Conservation (phyloP, 2,329 filamentous ascomycete species). For the Trichophyton simii region DNA sequence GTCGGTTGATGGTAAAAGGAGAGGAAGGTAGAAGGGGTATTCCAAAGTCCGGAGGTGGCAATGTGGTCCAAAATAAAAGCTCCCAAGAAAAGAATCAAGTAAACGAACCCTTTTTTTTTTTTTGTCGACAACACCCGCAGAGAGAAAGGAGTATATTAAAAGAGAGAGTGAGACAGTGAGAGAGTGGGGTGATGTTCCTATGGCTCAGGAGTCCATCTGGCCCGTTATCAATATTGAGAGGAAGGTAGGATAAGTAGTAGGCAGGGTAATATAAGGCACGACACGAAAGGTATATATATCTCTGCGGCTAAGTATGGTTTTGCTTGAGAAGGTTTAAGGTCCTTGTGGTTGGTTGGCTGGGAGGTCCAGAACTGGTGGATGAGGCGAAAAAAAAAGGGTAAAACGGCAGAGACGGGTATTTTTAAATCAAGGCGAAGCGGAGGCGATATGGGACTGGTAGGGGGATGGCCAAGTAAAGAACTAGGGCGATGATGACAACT, state of each 20-base stretch:
- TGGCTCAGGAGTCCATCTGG: constrained; percentile 1
- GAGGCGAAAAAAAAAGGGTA: not conserved
- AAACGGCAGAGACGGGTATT: constrained; percentile 3
- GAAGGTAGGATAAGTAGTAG: not conserved
- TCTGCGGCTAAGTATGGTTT: constrained; percentile 1
- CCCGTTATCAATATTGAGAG: not conserved
- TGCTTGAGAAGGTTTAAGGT: not conserved
- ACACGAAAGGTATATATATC: not conserved
- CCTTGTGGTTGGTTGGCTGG: not conserved
- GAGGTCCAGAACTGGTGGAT: constrained; percentile 4
- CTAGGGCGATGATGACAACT: not conserved
- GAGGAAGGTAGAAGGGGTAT: not conserved
- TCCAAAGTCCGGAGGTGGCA: not conserved
- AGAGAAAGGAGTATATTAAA: not conserved
- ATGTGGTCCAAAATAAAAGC: not conserved
- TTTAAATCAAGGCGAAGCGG: constrained; percentile 1
- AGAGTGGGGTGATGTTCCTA: not conserved
- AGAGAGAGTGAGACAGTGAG: not conserved
- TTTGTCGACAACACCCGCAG: not conserved
- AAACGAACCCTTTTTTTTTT: not conserved
- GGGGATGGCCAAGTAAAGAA: not conserved
- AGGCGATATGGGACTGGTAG: not conserved
- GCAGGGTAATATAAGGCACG: constrained; percentile 1
- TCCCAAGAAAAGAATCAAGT: not conserved
- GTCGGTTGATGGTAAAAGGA: not conserved